A percentile compares a stretch with the other conserved stretches of the same genome.
These are phyloP conservation scores for Cutaneotrichosporon daszewskae DNA, from an alignment of 1,284 basidiomycete genomes.

Conservation along the genomic window DNA sequence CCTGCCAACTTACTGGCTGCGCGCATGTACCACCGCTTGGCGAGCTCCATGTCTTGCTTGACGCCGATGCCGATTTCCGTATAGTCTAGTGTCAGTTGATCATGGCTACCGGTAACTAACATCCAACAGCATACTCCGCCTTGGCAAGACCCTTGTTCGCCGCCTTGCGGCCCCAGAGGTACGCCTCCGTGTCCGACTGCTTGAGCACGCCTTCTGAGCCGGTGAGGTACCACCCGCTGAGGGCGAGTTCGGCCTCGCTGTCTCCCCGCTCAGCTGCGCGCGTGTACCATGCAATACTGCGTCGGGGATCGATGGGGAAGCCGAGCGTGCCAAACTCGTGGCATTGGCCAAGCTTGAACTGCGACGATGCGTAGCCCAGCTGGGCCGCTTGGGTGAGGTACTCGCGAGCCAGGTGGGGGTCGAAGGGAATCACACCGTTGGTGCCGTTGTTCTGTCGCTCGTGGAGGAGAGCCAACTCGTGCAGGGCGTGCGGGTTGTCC, in stretches of 20 bases:
- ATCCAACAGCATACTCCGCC: slow-evolving; percentile 93
- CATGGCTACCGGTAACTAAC: slow-evolving; percentile 26
- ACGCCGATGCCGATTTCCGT: slow-evolving; percentile 97
- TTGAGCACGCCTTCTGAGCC: slow-evolving; percentile 92
- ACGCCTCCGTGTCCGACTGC: slow-evolving; percentile 96
- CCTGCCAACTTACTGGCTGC: slow-evolving; percentile 67
- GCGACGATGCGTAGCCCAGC: slow-evolving; percentile 85
- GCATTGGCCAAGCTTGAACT: slow-evolving; percentile 91
- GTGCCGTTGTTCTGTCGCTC: slow-evolving; percentile 55
- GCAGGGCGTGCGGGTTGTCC: slow-evolving; percentile 95
- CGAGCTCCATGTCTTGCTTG: slow-evolving; percentile 89
- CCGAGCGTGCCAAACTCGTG: slow-evolving; percentile 88
- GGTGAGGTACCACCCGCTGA: slow-evolving; percentile 96
- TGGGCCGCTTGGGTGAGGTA: slow-evolving; percentile 89
- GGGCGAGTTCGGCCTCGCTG: slow-evolving; percentile 86
- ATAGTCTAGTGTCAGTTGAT: slow-evolving; percentile 56
- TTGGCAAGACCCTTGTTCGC: slow-evolving; percentile 90
- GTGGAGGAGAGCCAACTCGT: slow-evolving; percentile 90
- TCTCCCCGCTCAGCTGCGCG: slow-evolving; percentile 94
- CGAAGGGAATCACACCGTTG: slow-evolving; percentile 39
- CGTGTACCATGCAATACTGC: slow-evolving; percentile 97
- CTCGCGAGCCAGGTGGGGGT: slow-evolving; percentile 66
- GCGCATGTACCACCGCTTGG: slow-evolving; percentile 98
- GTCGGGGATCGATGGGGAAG: slow-evolving; percentile 85
- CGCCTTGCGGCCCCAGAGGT: slow-evolving; percentile 88